Evolutionary conservation across 257 asterid genomes (phyloP).

Genomic region (Oldenlandia corymbosa): DNA sequence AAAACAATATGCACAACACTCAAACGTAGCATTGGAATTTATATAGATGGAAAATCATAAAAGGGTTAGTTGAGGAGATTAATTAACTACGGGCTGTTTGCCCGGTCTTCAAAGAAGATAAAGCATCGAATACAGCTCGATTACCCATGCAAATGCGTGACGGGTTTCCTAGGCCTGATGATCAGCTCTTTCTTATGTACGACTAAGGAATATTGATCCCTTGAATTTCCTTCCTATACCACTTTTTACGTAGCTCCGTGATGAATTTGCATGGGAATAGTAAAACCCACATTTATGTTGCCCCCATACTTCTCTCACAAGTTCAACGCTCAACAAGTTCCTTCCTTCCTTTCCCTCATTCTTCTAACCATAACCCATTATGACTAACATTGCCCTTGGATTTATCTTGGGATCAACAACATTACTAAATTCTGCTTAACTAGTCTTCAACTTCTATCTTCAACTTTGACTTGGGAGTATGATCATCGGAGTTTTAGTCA

Average conservation of each 20-base stretch:
- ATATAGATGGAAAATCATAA: not conserved
- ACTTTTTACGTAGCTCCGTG: constrained; percentile 2
- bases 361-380: no score
- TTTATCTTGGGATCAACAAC: not conserved
- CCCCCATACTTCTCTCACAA: constrained; percentile 1
- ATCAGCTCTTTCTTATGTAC: no score
- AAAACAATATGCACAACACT: no score
- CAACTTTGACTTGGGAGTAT: no score
- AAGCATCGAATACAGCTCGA: constrained; percentile 5
- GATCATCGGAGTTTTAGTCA: no score
- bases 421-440: not conserved
- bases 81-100: not conserved
- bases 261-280: no score
- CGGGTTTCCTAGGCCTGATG: no score
- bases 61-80: not conserved
- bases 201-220: no score
- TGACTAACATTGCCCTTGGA: no score
- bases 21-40: not conserved
- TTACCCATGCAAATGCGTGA: constrained; percentile 13
- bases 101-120: constrained; percentile 8
- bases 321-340: not conserved
- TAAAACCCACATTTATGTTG: no score
- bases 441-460: not conserved
- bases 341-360: no score
- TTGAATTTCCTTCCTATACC: not conserved